Base-by-base conservation (phyloP, 495 filamentous ascomycete genomes). In the Achaetomiella virescens region DNA sequence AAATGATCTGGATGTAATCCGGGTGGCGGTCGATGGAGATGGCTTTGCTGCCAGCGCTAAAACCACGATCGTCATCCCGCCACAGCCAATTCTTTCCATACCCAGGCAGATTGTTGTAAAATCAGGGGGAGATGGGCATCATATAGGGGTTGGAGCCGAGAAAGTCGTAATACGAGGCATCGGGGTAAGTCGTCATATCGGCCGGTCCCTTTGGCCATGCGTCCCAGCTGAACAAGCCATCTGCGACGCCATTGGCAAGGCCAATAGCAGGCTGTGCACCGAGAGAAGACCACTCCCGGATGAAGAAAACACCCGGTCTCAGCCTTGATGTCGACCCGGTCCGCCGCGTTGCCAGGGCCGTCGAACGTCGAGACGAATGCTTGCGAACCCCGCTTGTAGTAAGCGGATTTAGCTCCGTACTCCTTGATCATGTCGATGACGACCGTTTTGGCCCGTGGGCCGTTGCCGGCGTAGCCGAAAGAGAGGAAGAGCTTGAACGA, bases 11-110 rank as follows among this genome's bases (percentile, higher is more conserved):
- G 14, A 85, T 71, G 49, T 80, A 83, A 2, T 79, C 71, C 21
- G 82, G 80, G 27, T 9, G 4, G 27, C 27, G 9, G 20, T 74
- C 58, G 2, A 81, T 57, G 8, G 65, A 55, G 17, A 84, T 60
- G 7, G 84, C 74, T 47, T 15, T 83, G 61, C 12, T 70, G 61
- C 81, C 83, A 84, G n/a, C 81, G 76, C 35, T 76, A 68, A 31
- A 78, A 78, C 80, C 80, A 85, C 11, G 84, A 17, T 75, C 60
- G 48, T 83, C 81, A 4, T 73, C 73, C 0, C 74, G 76, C 63
- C 83, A 81, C 2, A 80, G 70, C 81, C 81, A 85, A 59, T 84
- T 84, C 70, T 82, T 83, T 58, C 71, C 72, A 57, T 76, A 79
- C 6, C 71, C 66, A 10, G 62, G 63, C 22, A 84, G 74, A 47